Base-by-base conservation (phyloP, 169 alveolate genomes). In the Fabrea salina region DNA sequence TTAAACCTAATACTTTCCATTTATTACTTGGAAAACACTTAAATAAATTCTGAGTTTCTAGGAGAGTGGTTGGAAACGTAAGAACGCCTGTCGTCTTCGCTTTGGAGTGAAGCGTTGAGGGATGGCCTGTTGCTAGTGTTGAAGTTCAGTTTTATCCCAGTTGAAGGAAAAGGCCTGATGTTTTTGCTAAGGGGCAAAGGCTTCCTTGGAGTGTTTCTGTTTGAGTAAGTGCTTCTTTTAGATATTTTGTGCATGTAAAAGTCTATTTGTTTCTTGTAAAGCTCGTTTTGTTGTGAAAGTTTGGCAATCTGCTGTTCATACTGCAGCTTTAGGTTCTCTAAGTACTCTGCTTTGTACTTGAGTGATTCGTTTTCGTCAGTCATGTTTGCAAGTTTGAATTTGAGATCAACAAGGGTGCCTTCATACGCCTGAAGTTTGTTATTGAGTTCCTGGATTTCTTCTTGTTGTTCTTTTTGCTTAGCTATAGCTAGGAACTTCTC, bases 401-500 rank as follows among this genome's bases (percentile, higher is more conserved):
- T 54, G 11, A 11, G 8, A 7, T 7, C 25, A 11, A 54, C 25
- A 22, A n/a, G 25, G 25, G 11, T 8, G 66, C 22, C 25, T 54
- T 54, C 66, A 8, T n/a, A 22, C 8, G 25, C 25, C 8, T 7
- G 8, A 8, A 6, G 8, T n/a, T 33, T 19, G 8, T 19, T 6
- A 7, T 54, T 19, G 25, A 54, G 30, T 19, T 19, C 13, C 39
- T 7, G 8, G 6, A 54, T 8, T n/a, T 54, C 66, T 54, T 54
- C 66, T n/a, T 19, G 11, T 11, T 54, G 11, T 54, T 54, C 66
- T 54, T 54, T 54, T 11, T 8, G 25, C 22, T 54, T 54, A 54
- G 66, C 66, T 11, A 33, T 54, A n/a, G 66, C 66, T 19, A 54
- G 25, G 66, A 19, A 54, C 25, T 54, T 54, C 25, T 54, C 66